A percentile compares a stretch with the other conserved stretches of the same genome.
These are phyloP conservation scores for Colletotrichum filicis DNA, from an alignment of 2,329 filamentous ascomycete genomes.

Conservation along the genomic window DNA sequence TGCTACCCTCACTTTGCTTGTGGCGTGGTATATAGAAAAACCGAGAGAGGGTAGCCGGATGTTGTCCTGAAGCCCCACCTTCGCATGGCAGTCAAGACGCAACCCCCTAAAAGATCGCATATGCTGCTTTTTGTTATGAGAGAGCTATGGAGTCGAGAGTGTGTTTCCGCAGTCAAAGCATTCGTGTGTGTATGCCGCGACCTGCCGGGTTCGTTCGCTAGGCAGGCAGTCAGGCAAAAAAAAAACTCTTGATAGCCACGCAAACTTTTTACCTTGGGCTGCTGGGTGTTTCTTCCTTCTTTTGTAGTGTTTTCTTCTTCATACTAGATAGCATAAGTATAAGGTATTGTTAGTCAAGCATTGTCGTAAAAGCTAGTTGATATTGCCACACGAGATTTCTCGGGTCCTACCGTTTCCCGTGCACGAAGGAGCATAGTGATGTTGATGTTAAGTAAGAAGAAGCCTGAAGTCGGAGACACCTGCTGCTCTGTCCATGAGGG, in stretches of 20 bases:
- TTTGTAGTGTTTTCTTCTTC: neutral
- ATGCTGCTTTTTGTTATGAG: neutral
- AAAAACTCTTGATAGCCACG: neutral
- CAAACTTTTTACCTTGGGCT: neutral
- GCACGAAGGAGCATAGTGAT: neutral
- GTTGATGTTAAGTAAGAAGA: too few relatives aligned
- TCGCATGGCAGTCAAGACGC: conserved; percentile 15
- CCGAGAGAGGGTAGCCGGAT: neutral
- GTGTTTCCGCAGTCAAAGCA: neutral
- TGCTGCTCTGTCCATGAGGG: too few relatives aligned
- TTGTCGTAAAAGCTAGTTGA: conserved; percentile 34
- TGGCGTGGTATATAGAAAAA: conserved; percentile 32
- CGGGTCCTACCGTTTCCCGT: neutral
- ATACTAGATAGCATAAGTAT: conserved; percentile 24
- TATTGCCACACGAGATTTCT: conserved; percentile 2
- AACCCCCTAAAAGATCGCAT: conserved; percentile 7
- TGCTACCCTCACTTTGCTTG: conserved; percentile 31
- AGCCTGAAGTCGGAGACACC: too few relatives aligned
- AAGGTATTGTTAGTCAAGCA: conserved; percentile 23
- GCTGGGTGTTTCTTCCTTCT: neutral
- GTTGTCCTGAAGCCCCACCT: conserved; percentile 6
- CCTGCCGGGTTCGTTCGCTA: neutral
- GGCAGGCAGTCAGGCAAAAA: neutral
- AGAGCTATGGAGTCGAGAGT: neutral
- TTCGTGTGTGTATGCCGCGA: neutral